A percentile compares a stretch with the other conserved stretches of the same genome.
Evolutionary conservation across 495 filamentous ascomycete genomes (phyloP).

Genomic region (Daldinia decipiens): DNA sequence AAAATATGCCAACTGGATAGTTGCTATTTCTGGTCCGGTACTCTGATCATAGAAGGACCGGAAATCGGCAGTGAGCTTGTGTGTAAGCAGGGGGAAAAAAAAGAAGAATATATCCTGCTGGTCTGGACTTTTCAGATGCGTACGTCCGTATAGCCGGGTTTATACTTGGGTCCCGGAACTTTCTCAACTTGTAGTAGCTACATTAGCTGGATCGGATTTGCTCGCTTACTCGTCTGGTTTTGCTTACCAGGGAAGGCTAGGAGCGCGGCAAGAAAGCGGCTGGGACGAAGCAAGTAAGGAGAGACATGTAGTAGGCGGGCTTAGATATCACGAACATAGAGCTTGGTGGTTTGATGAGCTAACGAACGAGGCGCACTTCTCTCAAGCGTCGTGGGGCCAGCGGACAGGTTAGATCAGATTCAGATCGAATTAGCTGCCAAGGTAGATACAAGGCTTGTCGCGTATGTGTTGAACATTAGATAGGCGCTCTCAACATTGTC

Average conservation of each 20-base stretch:
- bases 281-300: constrained; percentile 12
- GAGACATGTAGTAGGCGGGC: constrained; percentile 8
- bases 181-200: constrained; percentile 15
- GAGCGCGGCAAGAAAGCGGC: constrained; percentile 4
- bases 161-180: constrained; percentile 30
- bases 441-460: constrained; percentile 27
- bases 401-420: constrained; percentile 15
- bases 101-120: constrained; percentile 35
- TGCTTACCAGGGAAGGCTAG: constrained; percentile 22
- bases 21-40: constrained; percentile 31
- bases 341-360: constrained; percentile 29
- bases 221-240: constrained; percentile 4
- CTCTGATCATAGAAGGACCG: constrained; percentile 32
- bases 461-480: constrained; percentile 27
- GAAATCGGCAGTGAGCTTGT: constrained; percentile 22
- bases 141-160: constrained; percentile 45
- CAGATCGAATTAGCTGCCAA: constrained; percentile 18
- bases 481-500: constrained; percentile 8
- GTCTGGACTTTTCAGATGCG: constrained; percentile 43
- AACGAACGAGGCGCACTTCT: constrained; percentile 32
- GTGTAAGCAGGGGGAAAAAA: constrained; percentile 18
- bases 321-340: constrained; percentile 27
- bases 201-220: constrained; percentile 11
- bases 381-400: constrained; percentile 16
- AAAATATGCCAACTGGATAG: constrained; percentile 44